Evolutionary conservation across 2,329 filamentous ascomycete species (phyloP).

Genomic region (Monilinia fructicola): DNA sequence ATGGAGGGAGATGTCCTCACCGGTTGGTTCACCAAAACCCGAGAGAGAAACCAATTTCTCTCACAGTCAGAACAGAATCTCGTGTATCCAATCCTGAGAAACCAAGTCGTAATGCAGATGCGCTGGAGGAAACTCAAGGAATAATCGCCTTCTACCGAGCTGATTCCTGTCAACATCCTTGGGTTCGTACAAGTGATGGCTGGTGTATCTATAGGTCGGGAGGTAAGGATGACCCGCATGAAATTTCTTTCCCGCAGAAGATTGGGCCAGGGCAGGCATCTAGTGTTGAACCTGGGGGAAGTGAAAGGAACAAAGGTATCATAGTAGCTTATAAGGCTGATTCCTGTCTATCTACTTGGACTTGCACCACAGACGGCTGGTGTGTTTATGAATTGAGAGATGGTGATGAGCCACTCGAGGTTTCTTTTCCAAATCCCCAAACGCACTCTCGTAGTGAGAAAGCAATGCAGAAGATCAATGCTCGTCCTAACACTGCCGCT

Average conservation of each 20-base stretch:
- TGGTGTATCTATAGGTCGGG: conserved; percentile 3
- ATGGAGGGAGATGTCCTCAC: not conserved
- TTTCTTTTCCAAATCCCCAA: not conserved
- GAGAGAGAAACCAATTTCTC: conserved; percentile 10
- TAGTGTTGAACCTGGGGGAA: not conserved
- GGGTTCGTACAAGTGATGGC: not conserved
- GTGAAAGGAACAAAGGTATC: not conserved
- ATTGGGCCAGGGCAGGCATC: not conserved
- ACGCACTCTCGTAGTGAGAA: not conserved
- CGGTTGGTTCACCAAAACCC: not conserved
- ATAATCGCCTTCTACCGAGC: not conserved
- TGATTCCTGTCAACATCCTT: not conserved
- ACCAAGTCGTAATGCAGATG: not conserved
- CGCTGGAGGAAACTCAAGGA: not conserved
- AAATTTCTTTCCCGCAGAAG: not conserved
- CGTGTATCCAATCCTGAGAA: not conserved
- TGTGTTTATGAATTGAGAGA: not conserved
- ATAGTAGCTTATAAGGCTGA: not conserved
- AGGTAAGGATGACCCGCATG: not conserved
- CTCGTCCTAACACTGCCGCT: no score
- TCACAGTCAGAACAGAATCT: not conserved
- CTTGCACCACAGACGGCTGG: not conserved
- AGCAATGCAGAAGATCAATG: not conserved
- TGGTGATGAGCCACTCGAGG: not conserved
- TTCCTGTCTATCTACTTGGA: not conserved